Evolutionary conservation across 2,329 filamentous ascomycete species (phyloP).

Genomic region (Microcyclospora tardicrescens): DNA sequence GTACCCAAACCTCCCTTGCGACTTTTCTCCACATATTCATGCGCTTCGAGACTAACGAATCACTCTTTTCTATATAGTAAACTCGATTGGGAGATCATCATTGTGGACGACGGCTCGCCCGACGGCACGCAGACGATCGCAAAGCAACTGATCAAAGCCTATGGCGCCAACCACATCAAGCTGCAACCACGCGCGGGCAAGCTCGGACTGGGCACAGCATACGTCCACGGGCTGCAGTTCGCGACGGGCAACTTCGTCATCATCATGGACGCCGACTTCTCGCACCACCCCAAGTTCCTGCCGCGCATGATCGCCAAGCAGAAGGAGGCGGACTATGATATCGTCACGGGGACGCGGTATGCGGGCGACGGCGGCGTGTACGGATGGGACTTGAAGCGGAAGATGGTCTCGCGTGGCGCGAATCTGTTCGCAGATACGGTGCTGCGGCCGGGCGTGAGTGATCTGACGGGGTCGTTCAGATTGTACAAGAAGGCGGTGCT

Average conservation of each 20-base stretch:
- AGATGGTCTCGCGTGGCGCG: slow-evolving; percentile 68
- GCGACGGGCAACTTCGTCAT: slow-evolving; percentile 88
- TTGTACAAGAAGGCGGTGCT: slow-evolving; percentile 86
- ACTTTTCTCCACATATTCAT: background rate
- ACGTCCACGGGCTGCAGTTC: slow-evolving; percentile 87
- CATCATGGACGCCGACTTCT: slow-evolving; percentile 99
- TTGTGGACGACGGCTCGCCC: slow-evolving; percentile 95
- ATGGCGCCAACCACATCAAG: slow-evolving; percentile 59
- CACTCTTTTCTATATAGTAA: slow-evolving; percentile 43
- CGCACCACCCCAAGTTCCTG: slow-evolving; percentile 98
- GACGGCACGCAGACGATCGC: slow-evolving; percentile 90
- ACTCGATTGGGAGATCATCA: slow-evolving; percentile 92
- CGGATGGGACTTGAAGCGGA: slow-evolving; percentile 83
- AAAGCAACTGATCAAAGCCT: slow-evolving; percentile 77
- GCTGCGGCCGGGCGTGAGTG: slow-evolving; percentile 82
- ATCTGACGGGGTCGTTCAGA: slow-evolving; percentile 87
- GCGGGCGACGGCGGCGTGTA: slow-evolving; percentile 75
- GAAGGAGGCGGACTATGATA: slow-evolving; percentile 70
- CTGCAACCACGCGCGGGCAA: slow-evolving; percentile 87
- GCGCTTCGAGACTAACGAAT: background rate
- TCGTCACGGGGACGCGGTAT: slow-evolving; percentile 92
- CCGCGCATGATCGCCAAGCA: slow-evolving; percentile 81
- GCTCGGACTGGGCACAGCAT: slow-evolving; percentile 90
- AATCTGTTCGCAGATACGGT: slow-evolving; percentile 95
- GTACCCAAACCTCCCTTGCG: slow-evolving; percentile 37